Evolutionary conservation across 176 grass and related monocot species (phyloP).

Genomic region (Aegilops longissima): DNA sequence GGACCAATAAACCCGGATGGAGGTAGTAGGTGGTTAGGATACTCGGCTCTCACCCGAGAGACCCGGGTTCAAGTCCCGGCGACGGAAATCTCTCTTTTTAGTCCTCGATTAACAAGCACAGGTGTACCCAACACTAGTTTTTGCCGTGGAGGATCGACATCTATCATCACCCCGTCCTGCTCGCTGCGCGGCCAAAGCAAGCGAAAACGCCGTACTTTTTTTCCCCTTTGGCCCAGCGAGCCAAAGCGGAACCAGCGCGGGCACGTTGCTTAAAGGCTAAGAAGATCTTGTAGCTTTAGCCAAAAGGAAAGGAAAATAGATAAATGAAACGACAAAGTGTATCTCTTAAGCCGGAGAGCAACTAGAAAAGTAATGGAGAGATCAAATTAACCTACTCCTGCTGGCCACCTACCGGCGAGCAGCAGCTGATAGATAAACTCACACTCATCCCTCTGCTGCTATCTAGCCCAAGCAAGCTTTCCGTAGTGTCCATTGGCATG

Average conservation of each 20-base stretch:
- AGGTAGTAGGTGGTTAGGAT: too few relatives aligned
- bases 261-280: conserved; percentile 16
- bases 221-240: background rate
- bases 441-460: background rate
- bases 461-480: background rate
- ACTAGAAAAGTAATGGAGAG: background rate
- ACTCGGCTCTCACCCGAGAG: conserved; percentile 64
- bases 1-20: too few relatives aligned
- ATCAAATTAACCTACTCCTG: background rate
- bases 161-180: background rate
- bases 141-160: background rate
- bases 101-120: background rate
- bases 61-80: conserved; percentile 92
- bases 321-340: background rate
- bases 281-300: conserved; percentile 8
- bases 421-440: background rate
- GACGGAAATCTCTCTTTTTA: conserved; percentile 41
- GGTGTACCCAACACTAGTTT: background rate
- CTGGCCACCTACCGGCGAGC: background rate
- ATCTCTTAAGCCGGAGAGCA: background rate
- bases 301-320: background rate
- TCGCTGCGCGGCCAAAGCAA: background rate
- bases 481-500: background rate
- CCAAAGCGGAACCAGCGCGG: background rate
- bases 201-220: background rate